Base-by-base conservation (phyloP, 306 rosid species). In the Glycine tomentella region DNA sequence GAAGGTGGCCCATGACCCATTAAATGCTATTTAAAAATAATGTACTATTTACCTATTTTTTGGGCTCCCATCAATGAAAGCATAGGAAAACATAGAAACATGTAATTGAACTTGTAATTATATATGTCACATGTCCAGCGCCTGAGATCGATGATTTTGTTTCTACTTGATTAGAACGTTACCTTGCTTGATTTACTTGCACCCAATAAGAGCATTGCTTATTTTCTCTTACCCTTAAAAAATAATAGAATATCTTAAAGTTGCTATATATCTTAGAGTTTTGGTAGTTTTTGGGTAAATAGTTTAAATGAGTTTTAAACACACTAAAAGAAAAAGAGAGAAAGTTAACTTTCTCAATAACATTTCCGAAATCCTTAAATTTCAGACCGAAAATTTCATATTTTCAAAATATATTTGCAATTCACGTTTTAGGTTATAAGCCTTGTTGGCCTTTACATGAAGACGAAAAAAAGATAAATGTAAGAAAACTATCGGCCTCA, bases 61-160 rank as follows among this genome's bases (percentile, higher is more conserved):
- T n/a, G 34, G 55, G 31, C 65, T 40, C n/a, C 56, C 73, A n/a
- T 9, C 40, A 16, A 69, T 69, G 20, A 17, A 34, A 31, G 36
- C 11, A 66, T 74, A 9, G 40, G 46, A 40, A 75, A 75, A 53
- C 34, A 69, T 49, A 8, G 72, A 69, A 69, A 69, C 49, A 58
- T 15, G 62, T 8, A 7, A 16, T 58, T 46, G 9, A 75, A 66
- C 52, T 11, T 33, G 77, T 61, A 69, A 59, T 50, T 50, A 69
- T 25, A 25, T 25, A 25, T 82, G 74, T 7, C 15, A 59, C 25
- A 55, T 10, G 0, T n/a, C 7, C 16, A 9, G 7, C 1, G 42
- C 8, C 7, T 31, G 15, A 31, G 17, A n/a, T n/a, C n/a, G n/a
- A 40, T 70, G 68, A 76, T 82, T 52, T 59, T 36, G 58, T 36